Evolutionary conservation across 2,329 filamentous ascomycete genomes (phyloP), one percentile per base, ranked within the genome.

Genomic region (Penicillium hesseltinei): DNA sequence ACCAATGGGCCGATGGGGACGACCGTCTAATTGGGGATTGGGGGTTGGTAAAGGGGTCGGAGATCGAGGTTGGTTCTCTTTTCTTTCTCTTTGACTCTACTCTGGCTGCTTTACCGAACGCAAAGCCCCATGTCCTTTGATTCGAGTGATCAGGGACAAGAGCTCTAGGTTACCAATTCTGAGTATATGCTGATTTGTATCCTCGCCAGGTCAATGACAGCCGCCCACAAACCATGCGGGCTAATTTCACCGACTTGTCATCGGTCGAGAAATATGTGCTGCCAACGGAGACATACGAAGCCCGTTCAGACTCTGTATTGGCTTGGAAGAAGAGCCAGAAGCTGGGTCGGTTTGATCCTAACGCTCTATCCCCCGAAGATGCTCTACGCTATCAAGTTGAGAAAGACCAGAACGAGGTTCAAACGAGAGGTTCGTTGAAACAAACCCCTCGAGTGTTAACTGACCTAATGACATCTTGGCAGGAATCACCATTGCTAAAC

Each of bases 291-390:
- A 89, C 92, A 70, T 99, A 99, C 77, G 91, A 92, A 72, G 85
- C 86, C 69, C 91, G 92, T 70, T 81, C 86, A 43, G 91, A 97
- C 76, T 93, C 89, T 4, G 94, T 99, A 15, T 84, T 97, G 25
- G 90, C 92, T 6, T 97, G 92, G 92, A 99, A 99, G 78, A 93
- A 90, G 78, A 80, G 86, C n/a, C 88, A 96, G 75, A 92, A 95
- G 73, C 84, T 97, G n/a, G 94, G 94, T 50, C 90, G 94, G 36
- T 99, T 99, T 76, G 91, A 97, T 71, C 94, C 94, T 13, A 82
- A 88, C 66, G 91, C 92, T 8, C 86, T 89, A 19, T 85, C 81
- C 59, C 84, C 89, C 23, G 88, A 92, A 71, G 82, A 90, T 71
- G 84, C 90, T 62, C 90, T 90, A 72, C 79, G 89, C 56, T 82